A percentile compares a stretch with the other conserved stretches of the same genome.
These are phyloP conservation scores for Eremothecium cymbalariae DNA, from an alignment of 1,139 yeast species.

Conservation along the genomic window DNA sequence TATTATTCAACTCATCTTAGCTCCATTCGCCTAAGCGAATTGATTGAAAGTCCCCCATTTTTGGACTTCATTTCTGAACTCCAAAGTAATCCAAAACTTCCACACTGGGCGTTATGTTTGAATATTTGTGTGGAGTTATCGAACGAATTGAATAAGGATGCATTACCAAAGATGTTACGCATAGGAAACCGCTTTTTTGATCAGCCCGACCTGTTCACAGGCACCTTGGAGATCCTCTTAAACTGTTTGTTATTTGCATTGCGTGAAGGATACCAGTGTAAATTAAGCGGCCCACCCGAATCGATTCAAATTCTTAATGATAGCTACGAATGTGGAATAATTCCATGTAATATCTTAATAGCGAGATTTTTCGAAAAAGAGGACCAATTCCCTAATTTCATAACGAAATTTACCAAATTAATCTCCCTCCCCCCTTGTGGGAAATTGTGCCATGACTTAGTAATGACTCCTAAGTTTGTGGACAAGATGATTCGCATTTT, in stretches of 20 bases:
- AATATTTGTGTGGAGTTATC: conserved; percentile 11
- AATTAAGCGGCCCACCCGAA: conserved; percentile 2
- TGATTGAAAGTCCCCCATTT: conserved; percentile 10
- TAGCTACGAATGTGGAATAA: neutral
- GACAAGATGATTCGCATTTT: conserved; percentile 21
- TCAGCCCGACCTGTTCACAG: conserved; percentile 16
- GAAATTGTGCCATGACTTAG: conserved; percentile 16
- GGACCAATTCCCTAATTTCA: conserved; percentile 23
- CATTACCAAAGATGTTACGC: conserved; percentile 8
- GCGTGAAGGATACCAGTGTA: conserved; percentile 6
- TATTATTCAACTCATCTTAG: conserved; percentile 12
- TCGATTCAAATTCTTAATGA: neutral
- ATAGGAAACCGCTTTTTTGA: conserved; percentile 9
- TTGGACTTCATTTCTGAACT: conserved; percentile 8
- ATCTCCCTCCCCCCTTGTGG: conserved; percentile 20
- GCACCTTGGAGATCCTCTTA: conserved; percentile 20
- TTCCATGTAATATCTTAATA: conserved; percentile 6
- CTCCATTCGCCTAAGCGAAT: conserved; percentile 7
- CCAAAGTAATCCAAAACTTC: conserved; percentile 3
- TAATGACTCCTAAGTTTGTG: conserved; percentile 17
- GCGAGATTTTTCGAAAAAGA: conserved; percentile 16
- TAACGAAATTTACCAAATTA: conserved; percentile 22
- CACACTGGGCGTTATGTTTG: conserved; percentile 8
- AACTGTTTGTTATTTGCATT: conserved; percentile 17
- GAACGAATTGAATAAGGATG: conserved; percentile 8